phyloP scores from a whole-genome alignment of 78 protist genomes.

The Capsaspora owczarzaki region DNA sequence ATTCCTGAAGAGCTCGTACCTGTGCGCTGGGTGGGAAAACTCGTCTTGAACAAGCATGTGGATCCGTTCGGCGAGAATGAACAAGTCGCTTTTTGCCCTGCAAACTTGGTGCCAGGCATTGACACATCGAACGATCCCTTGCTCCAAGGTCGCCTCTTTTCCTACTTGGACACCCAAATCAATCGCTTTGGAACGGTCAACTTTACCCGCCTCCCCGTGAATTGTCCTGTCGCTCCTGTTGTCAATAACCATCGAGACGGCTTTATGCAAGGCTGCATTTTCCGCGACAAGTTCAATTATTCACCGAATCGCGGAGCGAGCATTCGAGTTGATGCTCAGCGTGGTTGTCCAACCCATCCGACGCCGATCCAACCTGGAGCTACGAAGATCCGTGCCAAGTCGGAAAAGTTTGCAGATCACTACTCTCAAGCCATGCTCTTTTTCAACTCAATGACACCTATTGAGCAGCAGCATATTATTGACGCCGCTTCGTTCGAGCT shows the following conservation, averaged over 20 bases:
- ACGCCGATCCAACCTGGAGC: no score
- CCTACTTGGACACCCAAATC: constrained; percentile 74
- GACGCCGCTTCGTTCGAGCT: not conserved
- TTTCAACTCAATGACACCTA: not conserved
- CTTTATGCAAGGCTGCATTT: constrained; percentile 38
- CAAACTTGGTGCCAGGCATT: constrained; percentile 74
- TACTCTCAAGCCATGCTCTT: not conserved
- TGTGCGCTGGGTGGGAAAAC: constrained; percentile 55
- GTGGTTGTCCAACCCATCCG: no score
- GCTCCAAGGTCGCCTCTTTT: constrained; percentile 69
- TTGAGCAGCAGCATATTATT: not conserved
- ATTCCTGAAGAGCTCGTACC: constrained; percentile 70
- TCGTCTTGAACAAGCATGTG: constrained; percentile 71
- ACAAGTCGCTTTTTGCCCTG: constrained; percentile 74
- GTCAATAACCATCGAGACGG: constrained; percentile 50
- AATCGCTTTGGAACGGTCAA: constrained; percentile 64
- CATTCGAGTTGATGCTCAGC: no score
- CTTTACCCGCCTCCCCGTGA: constrained; percentile 57
- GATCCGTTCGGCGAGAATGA: constrained; percentile 74
- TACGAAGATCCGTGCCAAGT: not conserved
- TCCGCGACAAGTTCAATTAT: constrained; percentile 35
- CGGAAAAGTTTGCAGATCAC: not conserved
- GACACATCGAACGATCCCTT: constrained; percentile 56
- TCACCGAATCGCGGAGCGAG: no score
- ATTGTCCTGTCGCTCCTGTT: constrained; percentile 47